Percentiles rank a stretch among this genome's conserved stretches.
These are phyloP conservation scores for Hypericum perforatum DNA, from an alignment of 345 rosid genomes.

Conservation along the genomic window DNA sequence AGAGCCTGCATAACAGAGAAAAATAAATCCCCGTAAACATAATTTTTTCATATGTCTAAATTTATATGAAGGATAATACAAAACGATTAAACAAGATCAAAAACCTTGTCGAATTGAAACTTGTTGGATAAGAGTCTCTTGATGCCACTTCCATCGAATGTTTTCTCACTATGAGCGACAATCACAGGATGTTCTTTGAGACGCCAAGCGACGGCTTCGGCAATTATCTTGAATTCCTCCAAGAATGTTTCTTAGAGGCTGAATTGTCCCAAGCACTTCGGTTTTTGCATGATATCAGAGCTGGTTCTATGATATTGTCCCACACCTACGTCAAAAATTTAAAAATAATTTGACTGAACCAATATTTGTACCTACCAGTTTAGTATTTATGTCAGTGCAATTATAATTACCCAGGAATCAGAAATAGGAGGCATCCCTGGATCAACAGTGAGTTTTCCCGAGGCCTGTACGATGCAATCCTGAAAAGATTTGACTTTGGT, in stretches of 20 bases:
- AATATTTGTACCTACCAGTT: background rate
- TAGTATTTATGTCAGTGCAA: background rate
- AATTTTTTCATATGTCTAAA: no score
- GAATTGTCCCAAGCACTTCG: constrained; percentile 26
- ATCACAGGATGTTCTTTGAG: constrained; percentile 92
- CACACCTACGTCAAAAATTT: constrained; percentile 35
- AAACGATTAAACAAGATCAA: background rate
- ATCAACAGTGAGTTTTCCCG: constrained; percentile 69
- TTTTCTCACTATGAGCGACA: constrained; percentile 82
- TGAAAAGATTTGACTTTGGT: constrained; percentile 36
- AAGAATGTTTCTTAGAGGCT: constrained; percentile 44
- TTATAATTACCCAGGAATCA: constrained; percentile 65
- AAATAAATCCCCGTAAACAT: background rate
- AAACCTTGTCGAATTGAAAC: constrained; percentile 81
- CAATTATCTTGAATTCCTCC: constrained; percentile 57
- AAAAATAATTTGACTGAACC: no score
- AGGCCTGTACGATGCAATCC: constrained; percentile 42
- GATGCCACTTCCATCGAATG: constrained; percentile 76
- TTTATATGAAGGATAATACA: background rate
- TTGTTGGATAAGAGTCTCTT: constrained; percentile 65
- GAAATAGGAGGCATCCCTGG: constrained; percentile 84
- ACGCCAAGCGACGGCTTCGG: constrained; percentile 51
- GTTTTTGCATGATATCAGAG: constrained; percentile 29
- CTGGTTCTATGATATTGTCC: constrained; percentile 67
- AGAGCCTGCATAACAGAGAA: constrained; percentile 34